Evolutionary conservation across 768 basidiomycete species (phyloP), one percentile per base, ranked within the genome.

Genomic region (Gautieria morchelliformis): DNA sequence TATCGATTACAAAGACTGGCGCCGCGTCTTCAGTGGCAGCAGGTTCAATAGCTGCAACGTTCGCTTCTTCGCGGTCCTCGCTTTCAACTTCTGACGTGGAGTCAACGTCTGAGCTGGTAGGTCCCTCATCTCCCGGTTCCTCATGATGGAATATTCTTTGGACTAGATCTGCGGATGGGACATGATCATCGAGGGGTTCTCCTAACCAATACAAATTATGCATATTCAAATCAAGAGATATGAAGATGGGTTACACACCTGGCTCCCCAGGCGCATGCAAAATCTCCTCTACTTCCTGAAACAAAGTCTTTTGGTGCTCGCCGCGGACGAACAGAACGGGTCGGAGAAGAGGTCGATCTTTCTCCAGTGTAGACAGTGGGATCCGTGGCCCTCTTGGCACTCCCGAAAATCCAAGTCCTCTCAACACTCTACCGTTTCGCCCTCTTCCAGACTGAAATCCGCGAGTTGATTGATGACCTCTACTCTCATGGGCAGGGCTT

Each of bases 311-410:
- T 1, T 78, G 80, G 44, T 75, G 52, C 11, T 75, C 72, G 0
- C 85, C 81, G 17, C 73, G 81, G 12, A 91, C 86, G 61, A 92
- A 91, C 12, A 70, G 69, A 61, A 92, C 71, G 0, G 88, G 89
- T n/a, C 74, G 72, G 17, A 90, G 72, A 0, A 82, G 71, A 1
- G 85, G 87, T 30, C 88, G 71, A 40, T 81, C 78, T 24, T 76
- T 69, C 58, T 78, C 74, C 8, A 87, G 70, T 10, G 24, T 27
- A n/a, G 56, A 37, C 19, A 55, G 30, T 30, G 53, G 45, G 37
- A 55, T 55, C 12, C 53, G 53, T 19, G 53, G 53, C 20, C 27
- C 22, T 57, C 4, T 48, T 6, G 19, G 35, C 22, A 17, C 35
- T 10, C 27, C 30, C 20, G 39, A 42, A 46, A 44, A 45, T 12